Evolutionary conservation across 345 rosid genomes (phyloP).

Genomic region (Eucalyptus brandiana): DNA sequence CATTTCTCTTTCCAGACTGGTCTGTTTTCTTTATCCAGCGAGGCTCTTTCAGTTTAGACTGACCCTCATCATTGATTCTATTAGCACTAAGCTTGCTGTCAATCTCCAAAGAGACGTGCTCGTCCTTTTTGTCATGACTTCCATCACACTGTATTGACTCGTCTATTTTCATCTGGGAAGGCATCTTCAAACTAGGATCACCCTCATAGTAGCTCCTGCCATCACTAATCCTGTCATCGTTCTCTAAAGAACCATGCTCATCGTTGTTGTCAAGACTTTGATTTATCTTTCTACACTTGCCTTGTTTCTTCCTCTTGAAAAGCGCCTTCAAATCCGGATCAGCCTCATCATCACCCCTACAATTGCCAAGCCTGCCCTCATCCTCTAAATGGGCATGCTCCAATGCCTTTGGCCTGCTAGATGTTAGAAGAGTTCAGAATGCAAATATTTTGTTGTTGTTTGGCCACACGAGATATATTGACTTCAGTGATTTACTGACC

Average conservation of each 20-base stretch:
- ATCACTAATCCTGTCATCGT: not conserved
- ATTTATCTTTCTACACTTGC: not conserved
- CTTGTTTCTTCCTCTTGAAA: not conserved
- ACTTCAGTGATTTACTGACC: not conserved
- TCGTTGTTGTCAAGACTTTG: not conserved
- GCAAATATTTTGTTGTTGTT: not conserved
- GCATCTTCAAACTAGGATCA: not conserved
- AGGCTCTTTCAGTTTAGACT: no score
- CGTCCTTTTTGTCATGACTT: constrained; percentile 5
- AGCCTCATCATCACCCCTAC: not conserved
- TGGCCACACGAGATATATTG: not conserved
- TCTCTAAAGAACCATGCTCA: not conserved
- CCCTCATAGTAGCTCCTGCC: constrained; percentile 7
- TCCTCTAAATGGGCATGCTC: not conserved
- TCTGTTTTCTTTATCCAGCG: not conserved
- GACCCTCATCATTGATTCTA: no score
- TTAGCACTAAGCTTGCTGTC: no score
- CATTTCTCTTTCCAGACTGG: not conserved
- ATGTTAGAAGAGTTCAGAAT: not conserved
- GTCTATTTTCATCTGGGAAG: constrained; percentile 11
- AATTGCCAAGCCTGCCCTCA: not conserved
- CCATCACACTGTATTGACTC: constrained; percentile 29
- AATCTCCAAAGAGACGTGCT: no score
- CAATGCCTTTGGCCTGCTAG: constrained; percentile 52
- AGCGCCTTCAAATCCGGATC: not conserved